A percentile compares a stretch with the other conserved stretches of the same genome.
These are phyloP conservation scores for Phascolomyces articulosus DNA, from an alignment of 371 early-diverging fungal species.

Conservation along the genomic window DNA sequence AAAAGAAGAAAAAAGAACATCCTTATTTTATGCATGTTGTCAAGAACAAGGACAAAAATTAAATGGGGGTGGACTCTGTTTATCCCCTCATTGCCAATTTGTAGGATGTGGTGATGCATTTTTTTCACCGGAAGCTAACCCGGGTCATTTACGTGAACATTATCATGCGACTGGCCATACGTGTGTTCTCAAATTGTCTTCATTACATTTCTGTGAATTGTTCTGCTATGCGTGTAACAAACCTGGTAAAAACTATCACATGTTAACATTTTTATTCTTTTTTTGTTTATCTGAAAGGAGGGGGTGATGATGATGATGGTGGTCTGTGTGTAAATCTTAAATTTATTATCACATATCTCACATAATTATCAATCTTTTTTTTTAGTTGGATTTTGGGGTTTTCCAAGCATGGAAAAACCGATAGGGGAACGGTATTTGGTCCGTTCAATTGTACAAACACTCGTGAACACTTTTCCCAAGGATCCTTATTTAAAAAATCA, in stretches of 20 bases:
- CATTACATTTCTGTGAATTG: slow-evolving; percentile 14
- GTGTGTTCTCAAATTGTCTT: slow-evolving; percentile 6
- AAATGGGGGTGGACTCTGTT: not conserved
- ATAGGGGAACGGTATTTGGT: slow-evolving; percentile 5
- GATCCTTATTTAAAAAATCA: not conserved
- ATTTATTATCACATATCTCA: too few species aligned
- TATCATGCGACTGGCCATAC: slow-evolving; percentile 11
- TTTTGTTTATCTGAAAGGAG: too few species aligned
- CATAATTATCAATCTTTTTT: not conserved
- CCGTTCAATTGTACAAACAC: not conserved
- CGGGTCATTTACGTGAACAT: slow-evolving; percentile 18
- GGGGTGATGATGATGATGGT: too few species aligned
- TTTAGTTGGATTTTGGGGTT: slow-evolving; percentile 17
- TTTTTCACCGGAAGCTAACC: slow-evolving; percentile 10
- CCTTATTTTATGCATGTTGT: too few species aligned
- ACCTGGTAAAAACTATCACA: slow-evolving; percentile 7
- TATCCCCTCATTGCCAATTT: slow-evolving; percentile 4
- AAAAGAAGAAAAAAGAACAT: too few species aligned
- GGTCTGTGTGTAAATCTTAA: not conserved
- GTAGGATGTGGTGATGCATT: slow-evolving; percentile 16
- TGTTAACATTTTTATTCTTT: not conserved
- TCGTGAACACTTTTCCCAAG: not conserved
- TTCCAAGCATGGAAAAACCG: slow-evolving; percentile 10
- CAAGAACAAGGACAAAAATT: not conserved
- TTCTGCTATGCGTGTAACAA: slow-evolving; percentile 19